Evolutionary conservation across 2,329 filamentous ascomycete genomes (phyloP).

Genomic region (Cladorrhinum sp.): DNA sequence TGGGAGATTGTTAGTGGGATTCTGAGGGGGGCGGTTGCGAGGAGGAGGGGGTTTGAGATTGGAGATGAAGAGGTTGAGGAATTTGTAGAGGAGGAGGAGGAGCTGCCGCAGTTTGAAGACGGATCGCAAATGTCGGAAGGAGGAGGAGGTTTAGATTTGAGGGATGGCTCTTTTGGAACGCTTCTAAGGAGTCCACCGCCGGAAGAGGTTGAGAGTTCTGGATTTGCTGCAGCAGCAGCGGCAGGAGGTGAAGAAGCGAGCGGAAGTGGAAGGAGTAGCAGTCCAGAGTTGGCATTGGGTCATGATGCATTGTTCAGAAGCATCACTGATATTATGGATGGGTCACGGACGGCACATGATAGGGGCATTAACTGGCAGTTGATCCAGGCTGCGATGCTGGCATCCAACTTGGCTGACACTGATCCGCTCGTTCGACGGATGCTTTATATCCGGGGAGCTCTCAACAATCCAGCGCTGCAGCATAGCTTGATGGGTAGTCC

Average conservation of each 20-base stretch:
- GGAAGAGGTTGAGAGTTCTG: neutral
- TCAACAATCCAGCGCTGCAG: neutral
- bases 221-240: too few relatives aligned
- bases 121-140: neutral
- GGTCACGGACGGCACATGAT: neutral
- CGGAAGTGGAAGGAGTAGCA: neutral
- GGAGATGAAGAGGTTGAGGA: neutral
- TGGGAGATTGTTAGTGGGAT: neutral
- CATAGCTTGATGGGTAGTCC: neutral
- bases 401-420: neutral
- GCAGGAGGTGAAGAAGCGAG: neutral
- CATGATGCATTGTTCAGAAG: neutral
- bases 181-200: too few relatives aligned
- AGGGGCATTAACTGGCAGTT: neutral
- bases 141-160: neutral
- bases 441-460: neutral
- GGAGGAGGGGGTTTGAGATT: neutral
- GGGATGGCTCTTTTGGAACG: too few relatives aligned
- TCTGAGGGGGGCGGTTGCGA: neutral
- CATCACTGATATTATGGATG: neutral
- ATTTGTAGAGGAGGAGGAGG: neutral
- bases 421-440: neutral
- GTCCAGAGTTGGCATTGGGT: neutral
- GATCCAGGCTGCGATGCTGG: neutral
- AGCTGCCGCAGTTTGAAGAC: neutral